These are phyloP conservation scores for Colletotrichum falcatum DNA, from an alignment of 2,329 filamentous ascomycete genomes.

Conservation along the genomic window DNA sequence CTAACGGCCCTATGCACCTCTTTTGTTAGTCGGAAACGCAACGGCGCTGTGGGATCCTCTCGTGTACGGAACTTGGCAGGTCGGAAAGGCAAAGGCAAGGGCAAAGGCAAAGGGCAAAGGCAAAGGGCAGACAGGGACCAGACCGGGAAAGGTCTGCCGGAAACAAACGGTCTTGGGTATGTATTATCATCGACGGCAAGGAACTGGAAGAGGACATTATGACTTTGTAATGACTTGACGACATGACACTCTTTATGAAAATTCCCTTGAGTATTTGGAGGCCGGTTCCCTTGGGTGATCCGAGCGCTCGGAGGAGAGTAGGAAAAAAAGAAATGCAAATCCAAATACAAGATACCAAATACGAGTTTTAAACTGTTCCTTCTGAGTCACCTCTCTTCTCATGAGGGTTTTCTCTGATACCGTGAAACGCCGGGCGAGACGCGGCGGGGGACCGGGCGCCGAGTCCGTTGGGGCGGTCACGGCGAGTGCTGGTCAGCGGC, in stretches of 20 bases:
- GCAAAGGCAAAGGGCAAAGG: constrained; percentile 34
- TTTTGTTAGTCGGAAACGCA: constrained; percentile 30
- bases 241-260: constrained; percentile 20
- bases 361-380: neutral
- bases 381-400: neutral
- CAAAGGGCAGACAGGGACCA: constrained; percentile 21
- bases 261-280: neutral
- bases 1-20: constrained; percentile 33
- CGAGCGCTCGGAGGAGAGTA: neutral
- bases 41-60: constrained; percentile 30
- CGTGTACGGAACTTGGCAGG: constrained; percentile 26
- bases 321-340: neutral
- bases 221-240: constrained; percentile 40
- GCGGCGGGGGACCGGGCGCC: constrained; percentile 23
- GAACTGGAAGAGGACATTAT: constrained; percentile 20
- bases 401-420: neutral
- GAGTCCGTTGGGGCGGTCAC: too few species aligned
- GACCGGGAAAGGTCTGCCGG: constrained; percentile 5
- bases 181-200: constrained; percentile 11
- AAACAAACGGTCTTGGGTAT: constrained; percentile 12
- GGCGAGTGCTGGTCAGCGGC: constrained; percentile 15
- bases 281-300: neutral
- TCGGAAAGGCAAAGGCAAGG: constrained; percentile 36
- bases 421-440: constrained; percentile 8
- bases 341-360: neutral